Conservation (phyloP, 768 basidiomycete genomes). For the Mycena alexandri region DNA sequence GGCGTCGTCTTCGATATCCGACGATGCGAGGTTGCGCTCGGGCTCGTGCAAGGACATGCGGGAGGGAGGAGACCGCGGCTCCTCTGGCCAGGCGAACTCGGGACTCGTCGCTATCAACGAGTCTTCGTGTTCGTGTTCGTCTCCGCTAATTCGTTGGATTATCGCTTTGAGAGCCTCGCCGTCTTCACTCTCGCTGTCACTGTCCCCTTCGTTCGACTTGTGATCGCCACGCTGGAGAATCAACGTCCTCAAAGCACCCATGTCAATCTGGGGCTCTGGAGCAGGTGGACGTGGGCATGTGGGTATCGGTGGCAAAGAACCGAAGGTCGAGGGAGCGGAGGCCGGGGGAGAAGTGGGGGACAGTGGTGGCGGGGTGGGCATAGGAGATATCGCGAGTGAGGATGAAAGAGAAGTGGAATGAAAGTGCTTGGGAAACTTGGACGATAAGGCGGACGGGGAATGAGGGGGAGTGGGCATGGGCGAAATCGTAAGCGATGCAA, state of each 20-base stretch:
- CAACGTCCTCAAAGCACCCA: constrained; percentile 8
- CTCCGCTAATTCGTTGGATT: background rate
- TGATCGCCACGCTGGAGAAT: constrained; percentile 1
- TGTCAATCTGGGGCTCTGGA: constrained; percentile 26
- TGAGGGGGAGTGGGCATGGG: constrained; percentile 19
- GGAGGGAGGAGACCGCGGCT: constrained; percentile 31
- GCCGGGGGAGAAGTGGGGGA: constrained; percentile 21
- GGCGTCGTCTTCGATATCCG: constrained; percentile 29
- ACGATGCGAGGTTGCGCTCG: background rate
- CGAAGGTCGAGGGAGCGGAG: background rate
- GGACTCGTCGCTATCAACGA: constrained; percentile 9
- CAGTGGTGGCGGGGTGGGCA: constrained; percentile 30
- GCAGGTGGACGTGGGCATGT: constrained; percentile 8
- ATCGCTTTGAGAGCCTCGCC: constrained; percentile 3
- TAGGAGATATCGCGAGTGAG: constrained; percentile 30
- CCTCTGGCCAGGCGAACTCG: constrained; percentile 34
- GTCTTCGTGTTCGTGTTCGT: background rate
- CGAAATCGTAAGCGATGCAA: constrained; percentile 22
- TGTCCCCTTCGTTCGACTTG: background rate
- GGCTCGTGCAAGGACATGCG: constrained; percentile 24
- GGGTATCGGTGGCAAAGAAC: background rate
- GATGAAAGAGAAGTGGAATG: constrained; percentile 24
- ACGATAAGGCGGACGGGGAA: constrained; percentile 18
- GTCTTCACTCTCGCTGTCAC: constrained; percentile 11
- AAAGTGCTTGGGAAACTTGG: constrained; percentile 21